A percentile compares a stretch with the other conserved stretches of the same genome.
Evolutionary conservation across 768 basidiomycete genomes (phyloP).

Genomic region (Gloeopeniophorella convolvens): DNA sequence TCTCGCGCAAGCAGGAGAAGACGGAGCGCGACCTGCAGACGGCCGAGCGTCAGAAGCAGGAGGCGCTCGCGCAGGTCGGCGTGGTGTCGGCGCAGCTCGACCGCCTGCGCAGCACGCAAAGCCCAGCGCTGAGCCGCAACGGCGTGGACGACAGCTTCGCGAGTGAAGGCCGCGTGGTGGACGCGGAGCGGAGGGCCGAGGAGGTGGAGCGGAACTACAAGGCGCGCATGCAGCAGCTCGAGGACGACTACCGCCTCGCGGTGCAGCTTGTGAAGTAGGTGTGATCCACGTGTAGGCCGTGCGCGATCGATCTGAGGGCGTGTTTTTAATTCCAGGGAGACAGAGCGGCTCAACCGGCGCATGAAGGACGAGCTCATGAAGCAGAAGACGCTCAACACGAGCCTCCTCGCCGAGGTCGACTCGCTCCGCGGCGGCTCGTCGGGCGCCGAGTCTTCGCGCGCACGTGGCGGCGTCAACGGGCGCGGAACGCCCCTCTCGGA

Average conservation of each 20-base stretch:
- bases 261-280: constrained; percentile 95
- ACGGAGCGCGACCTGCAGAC: constrained; percentile 71
- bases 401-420: constrained; percentile 83
- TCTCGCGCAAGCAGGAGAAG: constrained; percentile 62
- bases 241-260: constrained; percentile 93
- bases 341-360: constrained; percentile 95
- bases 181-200: constrained; percentile 71
- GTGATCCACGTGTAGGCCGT: constrained; percentile 20
- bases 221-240: constrained; percentile 78
- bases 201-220: constrained; percentile 77
- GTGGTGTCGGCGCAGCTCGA: constrained; percentile 63
- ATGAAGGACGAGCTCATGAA: constrained; percentile 94
- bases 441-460: constrained; percentile 43
- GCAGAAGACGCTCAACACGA: constrained; percentile 75
- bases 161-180: constrained; percentile 45
- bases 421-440: constrained; percentile 52
- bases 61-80: constrained; percentile 65
- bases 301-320: constrained; percentile 18
- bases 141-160: constrained; percentile 27
- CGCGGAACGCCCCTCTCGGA: constrained; percentile 74
- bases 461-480: constrained; percentile 57
- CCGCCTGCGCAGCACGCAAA: constrained; percentile 51
- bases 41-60: constrained; percentile 58
- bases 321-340: constrained; percentile 54
- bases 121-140: constrained; percentile 36